Evolutionary conservation across 2,329 filamentous ascomycete genomes (phyloP), one percentile per base, ranked within the genome.

Genomic region (Penicillium sp.): DNA sequence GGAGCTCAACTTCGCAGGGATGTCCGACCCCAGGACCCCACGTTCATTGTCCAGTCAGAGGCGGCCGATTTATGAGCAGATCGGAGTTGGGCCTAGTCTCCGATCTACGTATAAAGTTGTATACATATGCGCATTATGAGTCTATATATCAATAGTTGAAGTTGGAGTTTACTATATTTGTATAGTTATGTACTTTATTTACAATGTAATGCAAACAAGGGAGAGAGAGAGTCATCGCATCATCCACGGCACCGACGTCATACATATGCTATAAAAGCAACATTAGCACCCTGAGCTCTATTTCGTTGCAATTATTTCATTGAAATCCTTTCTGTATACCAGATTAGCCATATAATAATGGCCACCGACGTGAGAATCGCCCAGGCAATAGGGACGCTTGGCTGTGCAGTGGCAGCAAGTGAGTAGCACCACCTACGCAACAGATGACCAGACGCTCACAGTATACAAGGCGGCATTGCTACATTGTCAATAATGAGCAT

Each of bases 401-500:
- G 57, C 27, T 59, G 49, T 10, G 54, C 54, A 27, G 33, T 12
- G 15, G 57, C 49, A 50, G 57, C 57, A 50, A 31, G 57, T 59
- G 31, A 54, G 54, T n/a, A 50, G 13, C 23, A 15, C 5, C 9
- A 12, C 21, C 40, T 15, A 15, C 21, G n/a, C n/a, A 25, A 37
- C 15, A 35, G 19, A 51, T 37, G 15, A 17, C 33, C 17, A 23
- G 9, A 55, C 7, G 42, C 37, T 42, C 19, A 42, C 29, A 17
- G 21, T n/a, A 8, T 27, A 10, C 37, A 10, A 71, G 70, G 70
- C 41, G 67, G 68, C n/a, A 67, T 72, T 13, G 54, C 65, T 49
- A 52, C 62, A 19, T 46, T 68, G 25, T 70, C 69, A 13, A 19
- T 62, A 4, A 51, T 68, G 13, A 48, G 56, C 25, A 57, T 70